Percentiles rank a stretch among this genome's conserved stretches.
phyloP scores from a whole-genome alignment of 1,284 basidiomycete genomes.

The Trametes sp. region DNA sequence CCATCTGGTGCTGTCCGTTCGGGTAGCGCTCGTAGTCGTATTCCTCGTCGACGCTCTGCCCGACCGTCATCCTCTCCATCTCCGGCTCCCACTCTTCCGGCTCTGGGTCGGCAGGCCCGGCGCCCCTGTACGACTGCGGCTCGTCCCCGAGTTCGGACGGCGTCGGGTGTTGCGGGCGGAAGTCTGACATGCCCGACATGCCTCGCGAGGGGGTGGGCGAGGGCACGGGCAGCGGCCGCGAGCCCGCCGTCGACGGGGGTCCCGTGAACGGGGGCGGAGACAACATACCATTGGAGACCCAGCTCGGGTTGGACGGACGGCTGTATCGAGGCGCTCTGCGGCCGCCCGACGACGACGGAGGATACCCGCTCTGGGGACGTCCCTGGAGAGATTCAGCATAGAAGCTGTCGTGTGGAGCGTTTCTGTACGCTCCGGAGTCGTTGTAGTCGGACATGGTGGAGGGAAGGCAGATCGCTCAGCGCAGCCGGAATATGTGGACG shows the following conservation, averaged over 20 bases:
- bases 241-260: constrained; percentile 20
- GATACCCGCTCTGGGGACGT: constrained; percentile 20
- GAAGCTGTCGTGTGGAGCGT: constrained; percentile 24
- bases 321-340: constrained; percentile 26
- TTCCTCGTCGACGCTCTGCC: constrained; percentile 20
- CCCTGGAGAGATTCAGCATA: constrained; percentile 26
- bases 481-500: background rate
- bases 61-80: constrained; percentile 28
- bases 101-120: constrained; percentile 13
- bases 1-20: constrained; percentile 5
- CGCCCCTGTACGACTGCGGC: constrained; percentile 7
- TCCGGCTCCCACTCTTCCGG: constrained; percentile 22
- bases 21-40: background rate
- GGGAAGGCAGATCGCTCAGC: constrained; percentile 17
- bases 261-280: constrained; percentile 16
- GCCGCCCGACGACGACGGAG: constrained; percentile 11
- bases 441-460: constrained; percentile 27
- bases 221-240: constrained; percentile 22
- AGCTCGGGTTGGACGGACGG: constrained; percentile 31
- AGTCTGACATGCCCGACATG: constrained; percentile 20
- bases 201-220: constrained; percentile 25
- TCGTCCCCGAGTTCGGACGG: constrained; percentile 21
- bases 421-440: constrained; percentile 21
- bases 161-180: constrained; percentile 18
- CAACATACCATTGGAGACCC: constrained; percentile 29